A percentile compares a stretch with the other conserved stretches of the same genome.
phyloP scores from a whole-genome alignment of 257 asterid species.

The Salvia rosmarinus region DNA sequence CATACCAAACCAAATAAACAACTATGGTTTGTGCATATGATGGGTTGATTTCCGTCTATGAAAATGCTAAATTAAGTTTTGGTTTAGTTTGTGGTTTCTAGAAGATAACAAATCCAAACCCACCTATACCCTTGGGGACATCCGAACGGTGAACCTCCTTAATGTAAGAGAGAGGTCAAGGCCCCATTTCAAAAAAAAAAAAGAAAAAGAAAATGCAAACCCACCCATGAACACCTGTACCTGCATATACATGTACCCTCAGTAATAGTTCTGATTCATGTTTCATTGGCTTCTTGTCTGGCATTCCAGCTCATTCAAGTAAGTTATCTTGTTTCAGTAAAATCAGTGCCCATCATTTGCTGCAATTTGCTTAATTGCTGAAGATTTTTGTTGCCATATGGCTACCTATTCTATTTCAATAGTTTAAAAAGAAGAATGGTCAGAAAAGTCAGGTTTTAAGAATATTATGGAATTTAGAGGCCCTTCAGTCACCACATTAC shows the following conservation, averaged over 20 bases:
- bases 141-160: no score
- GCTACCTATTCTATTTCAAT: constrained; percentile 2
- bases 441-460: not conserved
- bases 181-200: no score
- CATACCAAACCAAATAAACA: not conserved
- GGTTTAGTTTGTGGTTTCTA: not conserved
- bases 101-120: not conserved
- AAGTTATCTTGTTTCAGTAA: constrained; percentile 18
- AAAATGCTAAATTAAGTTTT: not conserved
- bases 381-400: not conserved
- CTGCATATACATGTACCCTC: constrained; percentile 1
- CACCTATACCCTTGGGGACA: no score
- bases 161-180: no score
- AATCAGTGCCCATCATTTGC: constrained; percentile 17
- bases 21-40: not conserved
- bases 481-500: not conserved
- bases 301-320: constrained; percentile 16
- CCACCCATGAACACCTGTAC: not conserved
- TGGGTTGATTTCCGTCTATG: not conserved
- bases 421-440: no score
- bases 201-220: not conserved
- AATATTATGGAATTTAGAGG: not conserved
- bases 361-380: constrained; percentile 13
- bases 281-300: constrained; percentile 14
- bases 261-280: not conserved